Conservation (phyloP, 805 yeast species). For the Jamesozyma spencerorum region DNA sequence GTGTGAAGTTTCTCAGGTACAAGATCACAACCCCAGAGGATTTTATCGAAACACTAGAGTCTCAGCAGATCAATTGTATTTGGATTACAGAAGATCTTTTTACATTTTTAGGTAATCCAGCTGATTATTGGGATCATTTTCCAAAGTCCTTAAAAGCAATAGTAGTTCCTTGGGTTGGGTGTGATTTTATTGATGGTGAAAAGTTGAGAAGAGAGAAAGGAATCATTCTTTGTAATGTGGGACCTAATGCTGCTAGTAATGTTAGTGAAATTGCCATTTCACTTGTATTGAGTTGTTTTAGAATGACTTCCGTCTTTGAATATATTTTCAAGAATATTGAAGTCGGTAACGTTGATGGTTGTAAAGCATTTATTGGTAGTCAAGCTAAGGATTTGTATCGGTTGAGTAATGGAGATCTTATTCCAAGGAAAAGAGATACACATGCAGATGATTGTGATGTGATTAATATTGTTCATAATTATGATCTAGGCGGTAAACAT, state of each 20-base stretch:
- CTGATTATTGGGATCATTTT: constrained; percentile 35
- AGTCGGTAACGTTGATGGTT: constrained; percentile 36
- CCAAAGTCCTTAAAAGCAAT: constrained; percentile 43
- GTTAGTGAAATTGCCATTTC: constrained; percentile 66
- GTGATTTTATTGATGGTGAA: constrained; percentile 34
- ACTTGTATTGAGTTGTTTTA: constrained; percentile 49
- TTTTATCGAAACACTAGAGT: constrained; percentile 34
- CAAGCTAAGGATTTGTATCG: neutral
- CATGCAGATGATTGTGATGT: neutral
- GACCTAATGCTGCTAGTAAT: constrained; percentile 50
- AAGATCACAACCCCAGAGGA: constrained; percentile 35
- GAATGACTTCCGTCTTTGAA: constrained; percentile 45
- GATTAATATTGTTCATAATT: constrained; percentile 34
- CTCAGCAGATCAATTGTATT: constrained; percentile 40
- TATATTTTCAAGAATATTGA: constrained; percentile 31
- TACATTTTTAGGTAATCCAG: constrained; percentile 35
- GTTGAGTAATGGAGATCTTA: neutral
- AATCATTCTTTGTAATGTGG: constrained; percentile 52
- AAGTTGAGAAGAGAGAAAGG: constrained; percentile 36
- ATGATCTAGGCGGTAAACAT: constrained; percentile 37
- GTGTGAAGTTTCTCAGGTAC: constrained; percentile 34
- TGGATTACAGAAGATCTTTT: constrained; percentile 50
- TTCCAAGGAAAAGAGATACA: neutral
- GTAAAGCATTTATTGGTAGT: constrained; percentile 34
- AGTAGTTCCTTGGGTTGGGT: constrained; percentile 53